Conservation (phyloP, 2,329 filamentous ascomycete species). For the Chrysosporium queenslandicum region DNA sequence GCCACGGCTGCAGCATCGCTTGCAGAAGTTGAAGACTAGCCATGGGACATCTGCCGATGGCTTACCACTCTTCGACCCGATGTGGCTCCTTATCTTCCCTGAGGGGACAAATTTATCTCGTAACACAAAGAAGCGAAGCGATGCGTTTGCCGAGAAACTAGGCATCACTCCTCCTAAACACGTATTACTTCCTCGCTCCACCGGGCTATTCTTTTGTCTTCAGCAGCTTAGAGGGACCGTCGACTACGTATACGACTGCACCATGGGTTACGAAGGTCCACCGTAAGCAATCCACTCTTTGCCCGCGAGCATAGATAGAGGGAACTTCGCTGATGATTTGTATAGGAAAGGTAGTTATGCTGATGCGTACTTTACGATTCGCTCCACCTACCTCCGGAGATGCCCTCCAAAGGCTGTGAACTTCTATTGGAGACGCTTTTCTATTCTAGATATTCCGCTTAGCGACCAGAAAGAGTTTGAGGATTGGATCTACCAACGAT, state of each 20-base stretch:
- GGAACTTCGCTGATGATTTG: background rate
- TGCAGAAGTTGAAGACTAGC: slow-evolving; percentile 46
- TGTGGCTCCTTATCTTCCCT: slow-evolving; percentile 58
- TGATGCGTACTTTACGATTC: slow-evolving; percentile 81
- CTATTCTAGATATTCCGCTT: slow-evolving; percentile 68
- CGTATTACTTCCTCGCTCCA: slow-evolving; percentile 51
- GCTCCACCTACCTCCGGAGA: slow-evolving; percentile 79
- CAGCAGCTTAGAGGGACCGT: slow-evolving; percentile 49
- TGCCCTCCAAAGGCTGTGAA: slow-evolving; percentile 89
- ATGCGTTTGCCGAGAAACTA: slow-evolving; percentile 48
- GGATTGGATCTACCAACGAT: slow-evolving; percentile 71
- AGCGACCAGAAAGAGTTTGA: slow-evolving; percentile 66
- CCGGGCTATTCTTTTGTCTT: slow-evolving; percentile 52
- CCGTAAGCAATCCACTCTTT: slow-evolving; percentile 51
- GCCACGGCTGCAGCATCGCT: slow-evolving; percentile 47
- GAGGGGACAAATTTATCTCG: slow-evolving; percentile 54
- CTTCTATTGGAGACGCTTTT: slow-evolving; percentile 88
- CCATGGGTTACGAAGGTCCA: slow-evolving; percentile 87
- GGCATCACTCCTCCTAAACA: slow-evolving; percentile 50
- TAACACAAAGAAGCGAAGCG: slow-evolving; percentile 47
- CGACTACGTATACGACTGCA: slow-evolving; percentile 65
- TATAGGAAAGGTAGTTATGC: slow-evolving; percentile 65
- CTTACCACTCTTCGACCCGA: slow-evolving; percentile 45
- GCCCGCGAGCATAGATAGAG: slow-evolving; percentile 1
- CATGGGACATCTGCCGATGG: slow-evolving; percentile 42